Base-by-base conservation (phyloP, 345 rosid genomes). In the Pseudoturritis turrita region DNA sequence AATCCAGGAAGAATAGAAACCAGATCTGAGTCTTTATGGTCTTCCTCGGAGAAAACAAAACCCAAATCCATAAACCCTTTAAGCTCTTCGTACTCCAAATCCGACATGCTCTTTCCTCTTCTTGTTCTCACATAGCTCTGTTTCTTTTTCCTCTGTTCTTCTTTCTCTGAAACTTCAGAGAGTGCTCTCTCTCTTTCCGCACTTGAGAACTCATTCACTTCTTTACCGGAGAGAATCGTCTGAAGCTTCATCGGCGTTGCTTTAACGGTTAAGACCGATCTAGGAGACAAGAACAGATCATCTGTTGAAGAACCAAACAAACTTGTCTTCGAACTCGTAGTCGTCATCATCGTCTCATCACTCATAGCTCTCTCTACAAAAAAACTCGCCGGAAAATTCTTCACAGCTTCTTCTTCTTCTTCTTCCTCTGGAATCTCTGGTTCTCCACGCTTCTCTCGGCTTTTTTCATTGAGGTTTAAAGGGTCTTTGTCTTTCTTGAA, bases 31-130 rank as follows among this genome's bases (percentile, higher is more conserved):
- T 86, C 85, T 65, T 63, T 83, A 7, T 72, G 70, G 62, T 88
- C 90, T 75, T 84, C 82, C 69, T 83, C 87, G 8, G 86, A 83
- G 81, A 88, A 86, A 29, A 84, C 89, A 75, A 88, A 88, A 60
- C 94, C 94, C 10, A 88, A 78, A 83, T 88, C 94, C 84, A 86
- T 84, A 71, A 88, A 88, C 71, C 94, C 94, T 74, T 84, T 86
- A 18, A 88, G 61, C 78, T 88, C 93, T 52, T 86, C 81, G 64
- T 76, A 84, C 79, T 88, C 90, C 35, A 86, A 81, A 62, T 82
- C 88, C 49, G 90, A 80, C 72, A 88, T 69, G 71, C 94, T 88
- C 86, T 75, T 84, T 52, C 86, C 79, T 3, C 37, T 79, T 47
- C 79, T 46, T 26, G 29, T 63, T 47, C 66, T 70, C 6, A 18